Percentiles rank a stretch among this genome's conserved stretches.
Evolutionary conservation across 768 basidiomycete species (phyloP).

Genomic region (Floccularia luteovirens): DNA sequence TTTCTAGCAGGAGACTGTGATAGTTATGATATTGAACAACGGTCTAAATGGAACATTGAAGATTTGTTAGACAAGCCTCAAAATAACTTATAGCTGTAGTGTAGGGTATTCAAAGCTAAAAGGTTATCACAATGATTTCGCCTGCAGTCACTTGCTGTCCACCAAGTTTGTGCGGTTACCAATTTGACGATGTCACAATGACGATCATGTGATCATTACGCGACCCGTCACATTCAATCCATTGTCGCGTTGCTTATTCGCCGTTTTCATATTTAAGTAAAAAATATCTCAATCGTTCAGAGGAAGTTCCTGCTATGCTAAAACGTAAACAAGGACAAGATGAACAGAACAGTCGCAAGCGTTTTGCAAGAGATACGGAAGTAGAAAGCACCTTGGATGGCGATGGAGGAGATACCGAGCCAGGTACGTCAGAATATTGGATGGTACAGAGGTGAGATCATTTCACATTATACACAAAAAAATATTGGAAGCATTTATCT

Average conservation of each 20-base stretch:
- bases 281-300: too few species aligned
- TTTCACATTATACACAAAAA: not conserved
- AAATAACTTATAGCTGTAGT: conserved; percentile 24
- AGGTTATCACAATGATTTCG: too few species aligned
- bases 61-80: conserved; percentile 21
- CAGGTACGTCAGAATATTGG: conserved; percentile 38
- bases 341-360: conserved; percentile 21
- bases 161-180: too few species aligned
- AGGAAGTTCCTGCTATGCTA: conserved; percentile 13
- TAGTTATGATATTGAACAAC: conserved; percentile 50
- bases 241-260: too few species aligned
- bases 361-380: conserved; percentile 16
- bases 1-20: conserved; percentile 59
- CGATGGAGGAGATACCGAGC: not conserved
- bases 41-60: conserved; percentile 78
- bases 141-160: too few species aligned
- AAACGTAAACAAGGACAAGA: conserved; percentile 29
- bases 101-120: too few species aligned
- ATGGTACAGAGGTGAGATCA: conserved; percentile 66
- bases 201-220: too few species aligned
- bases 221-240: too few species aligned
- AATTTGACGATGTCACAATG: too few species aligned
- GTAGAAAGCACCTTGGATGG: not conserved
- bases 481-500: not conserved
- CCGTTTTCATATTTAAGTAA: too few species aligned